These are phyloP conservation scores for Candida michaelii DNA, from an alignment of 805 yeast genomes.

Conservation along the genomic window DNA sequence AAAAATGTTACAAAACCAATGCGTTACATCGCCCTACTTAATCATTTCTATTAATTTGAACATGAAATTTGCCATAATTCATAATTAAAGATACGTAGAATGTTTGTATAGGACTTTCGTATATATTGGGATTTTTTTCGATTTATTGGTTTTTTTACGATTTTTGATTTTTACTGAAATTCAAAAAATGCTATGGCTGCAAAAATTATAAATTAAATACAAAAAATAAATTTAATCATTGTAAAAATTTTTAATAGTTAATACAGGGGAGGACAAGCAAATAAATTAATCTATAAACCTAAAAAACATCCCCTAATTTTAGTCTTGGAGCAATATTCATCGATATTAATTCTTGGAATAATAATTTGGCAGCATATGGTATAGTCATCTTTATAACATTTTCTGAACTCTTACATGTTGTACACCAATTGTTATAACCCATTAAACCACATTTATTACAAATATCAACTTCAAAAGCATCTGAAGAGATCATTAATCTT, in stretches of 20 bases:
- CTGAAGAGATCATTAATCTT: conserved; percentile 94
- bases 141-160: not conserved
- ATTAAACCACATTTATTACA: conserved; percentile 93
- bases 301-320: conserved; percentile 83
- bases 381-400: conserved; percentile 88
- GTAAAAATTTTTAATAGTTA: not conserved
- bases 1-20: too few relatives aligned
- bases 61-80: too few relatives aligned
- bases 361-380: conserved; percentile 96
- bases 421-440: conserved; percentile 98
- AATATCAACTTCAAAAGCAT: conserved; percentile 95
- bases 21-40: too few relatives aligned
- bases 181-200: not conserved
- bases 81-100: not conserved
- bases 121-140: not conserved
- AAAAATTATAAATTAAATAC: not conserved
- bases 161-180: not conserved
- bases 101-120: too few relatives aligned
- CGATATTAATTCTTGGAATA: conserved; percentile 96
- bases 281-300: conserved; percentile 3
- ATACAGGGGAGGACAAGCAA: not conserved
- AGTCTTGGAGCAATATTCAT: conserved; percentile 98
- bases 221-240: conserved; percentile 1
- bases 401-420: conserved; percentile 90
- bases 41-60: too few relatives aligned